Evolutionary conservation across 495 filamentous ascomycete genomes (phyloP).

Genomic region (Penicillium atrosanguineum): DNA sequence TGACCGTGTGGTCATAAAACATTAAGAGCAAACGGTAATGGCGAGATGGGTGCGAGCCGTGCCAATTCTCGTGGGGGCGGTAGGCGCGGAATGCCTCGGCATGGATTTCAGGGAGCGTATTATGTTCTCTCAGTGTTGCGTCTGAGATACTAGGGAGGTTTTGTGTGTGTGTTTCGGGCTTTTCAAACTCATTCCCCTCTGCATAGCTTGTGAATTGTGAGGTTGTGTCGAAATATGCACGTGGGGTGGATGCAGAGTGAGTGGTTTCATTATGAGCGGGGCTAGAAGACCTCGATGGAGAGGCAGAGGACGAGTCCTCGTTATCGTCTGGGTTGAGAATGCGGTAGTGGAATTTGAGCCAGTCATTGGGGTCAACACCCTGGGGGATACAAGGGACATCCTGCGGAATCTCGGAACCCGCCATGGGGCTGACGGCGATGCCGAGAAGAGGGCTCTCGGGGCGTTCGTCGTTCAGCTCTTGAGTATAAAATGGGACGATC

Average conservation of each 20-base stretch:
- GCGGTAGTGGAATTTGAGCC: constrained; percentile 36
- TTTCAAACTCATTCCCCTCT: background rate
- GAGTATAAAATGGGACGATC: constrained; percentile 52
- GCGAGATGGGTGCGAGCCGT: constrained; percentile 39
- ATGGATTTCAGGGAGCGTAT: constrained; percentile 41
- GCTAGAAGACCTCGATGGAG: background rate
- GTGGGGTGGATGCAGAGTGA: background rate
- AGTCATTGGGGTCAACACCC: constrained; percentile 19
- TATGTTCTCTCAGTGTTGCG: background rate
- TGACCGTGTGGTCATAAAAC: constrained; percentile 71
- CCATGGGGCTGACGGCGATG: constrained; percentile 58
- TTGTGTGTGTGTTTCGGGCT: background rate
- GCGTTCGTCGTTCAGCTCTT: constrained; percentile 42
- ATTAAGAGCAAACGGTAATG: constrained; percentile 71
- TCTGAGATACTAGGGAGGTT: background rate
- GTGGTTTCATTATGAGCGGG: background rate
- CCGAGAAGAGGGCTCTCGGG: constrained; percentile 52
- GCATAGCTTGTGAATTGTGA: background rate
- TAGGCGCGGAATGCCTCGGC: constrained; percentile 37
- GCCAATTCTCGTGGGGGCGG: constrained; percentile 39
- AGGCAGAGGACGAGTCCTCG: constrained; percentile 3
- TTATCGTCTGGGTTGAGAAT: constrained; percentile 18
- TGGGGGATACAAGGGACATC: constrained; percentile 40
- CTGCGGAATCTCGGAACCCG: constrained; percentile 50
- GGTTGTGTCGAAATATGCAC: background rate